Percentiles rank a stretch among this genome's conserved stretches.
Conservation (phyloP, 2,329 filamentous ascomycete genomes). For the Meredithiella fracta region DNA sequence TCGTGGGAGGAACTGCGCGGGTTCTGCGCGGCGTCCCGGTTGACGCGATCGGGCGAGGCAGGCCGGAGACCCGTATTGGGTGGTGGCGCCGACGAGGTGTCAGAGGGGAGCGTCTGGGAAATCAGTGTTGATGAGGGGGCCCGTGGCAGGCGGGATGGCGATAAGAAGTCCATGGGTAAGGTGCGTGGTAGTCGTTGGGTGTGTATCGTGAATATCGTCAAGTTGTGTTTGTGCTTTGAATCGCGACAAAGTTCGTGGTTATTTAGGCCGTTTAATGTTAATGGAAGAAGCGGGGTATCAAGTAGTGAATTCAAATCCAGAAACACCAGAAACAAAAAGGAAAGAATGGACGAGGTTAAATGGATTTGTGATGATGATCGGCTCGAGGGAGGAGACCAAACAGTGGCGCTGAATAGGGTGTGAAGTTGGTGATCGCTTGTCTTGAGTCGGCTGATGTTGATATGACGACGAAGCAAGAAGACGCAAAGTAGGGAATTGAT, state of each 20-base stretch:
- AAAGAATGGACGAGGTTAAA: not conserved
- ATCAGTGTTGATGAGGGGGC: not conserved
- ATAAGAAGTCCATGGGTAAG: not conserved
- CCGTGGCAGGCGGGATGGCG: not conserved
- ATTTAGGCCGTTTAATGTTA: not conserved
- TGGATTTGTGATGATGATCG: not conserved
- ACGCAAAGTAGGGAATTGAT: too few species aligned
- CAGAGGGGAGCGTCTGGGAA: not conserved
- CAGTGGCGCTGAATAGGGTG: too few species aligned
- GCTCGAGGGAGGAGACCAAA: not conserved
- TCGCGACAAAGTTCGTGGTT: too few species aligned
- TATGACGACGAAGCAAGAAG: too few species aligned
- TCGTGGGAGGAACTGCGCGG: constrained; percentile 30
- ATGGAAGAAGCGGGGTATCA: not conserved
- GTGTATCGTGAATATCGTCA: not conserved
- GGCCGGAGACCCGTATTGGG: constrained; percentile 30
- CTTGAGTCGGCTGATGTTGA: too few species aligned
- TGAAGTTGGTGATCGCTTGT: too few species aligned
- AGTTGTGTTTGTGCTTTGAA: too few species aligned
- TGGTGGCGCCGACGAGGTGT: not conserved
- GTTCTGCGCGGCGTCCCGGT: constrained; percentile 27
- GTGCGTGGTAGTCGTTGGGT: not conserved
- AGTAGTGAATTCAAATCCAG: not conserved
- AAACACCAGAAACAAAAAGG: not conserved
- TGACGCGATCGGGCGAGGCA: constrained; percentile 47